phyloP scores from a whole-genome alignment of 1,284 basidiomycete species.

The Cystobasidiaceae sp. region DNA sequence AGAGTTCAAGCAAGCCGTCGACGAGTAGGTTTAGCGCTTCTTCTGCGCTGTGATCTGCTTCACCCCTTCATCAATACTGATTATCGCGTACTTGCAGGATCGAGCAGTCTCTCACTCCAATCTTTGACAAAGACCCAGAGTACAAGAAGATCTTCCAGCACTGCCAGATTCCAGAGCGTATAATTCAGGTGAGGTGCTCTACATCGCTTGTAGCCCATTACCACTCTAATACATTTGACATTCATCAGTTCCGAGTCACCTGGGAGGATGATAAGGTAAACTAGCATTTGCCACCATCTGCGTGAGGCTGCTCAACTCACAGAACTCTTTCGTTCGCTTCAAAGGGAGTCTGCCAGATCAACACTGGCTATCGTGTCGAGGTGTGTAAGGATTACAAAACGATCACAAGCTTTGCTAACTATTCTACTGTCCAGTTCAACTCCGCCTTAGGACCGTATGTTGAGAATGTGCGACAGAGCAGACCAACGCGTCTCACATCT shows the following conservation, averaged over 20 bases:
- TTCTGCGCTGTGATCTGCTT: not conserved
- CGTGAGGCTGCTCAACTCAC: not conserved
- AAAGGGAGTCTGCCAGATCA: slow-evolving; percentile 62
- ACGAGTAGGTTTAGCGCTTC: slow-evolving; percentile 18
- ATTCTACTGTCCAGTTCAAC: slow-evolving; percentile 58
- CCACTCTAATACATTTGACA: not conserved
- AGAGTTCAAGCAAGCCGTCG: slow-evolving; percentile 55
- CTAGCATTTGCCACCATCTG: not conserved
- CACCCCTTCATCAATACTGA: slow-evolving; percentile 8
- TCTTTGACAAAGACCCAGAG: slow-evolving; percentile 64
- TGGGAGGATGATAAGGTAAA: slow-evolving; percentile 64
- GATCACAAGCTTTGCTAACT: slow-evolving; percentile 1
- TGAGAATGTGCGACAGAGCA: slow-evolving; percentile 51
- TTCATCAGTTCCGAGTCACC: slow-evolving; percentile 61
- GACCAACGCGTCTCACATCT: not conserved
- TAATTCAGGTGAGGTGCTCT: slow-evolving; percentile 51
- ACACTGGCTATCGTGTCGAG: slow-evolving; percentile 70
- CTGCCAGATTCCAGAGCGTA: slow-evolving; percentile 63
- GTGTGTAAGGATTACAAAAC: not conserved
- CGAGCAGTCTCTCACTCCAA: slow-evolving; percentile 59
- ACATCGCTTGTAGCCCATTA: not conserved
- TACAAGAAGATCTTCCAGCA: slow-evolving; percentile 64
- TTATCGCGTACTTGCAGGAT: slow-evolving; percentile 62
- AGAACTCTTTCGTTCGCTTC: not conserved
- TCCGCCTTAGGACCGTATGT: slow-evolving; percentile 75